A percentile compares a stretch with the other conserved stretches of the same genome.
phyloP scores from a whole-genome alignment of 345 rosid genomes.

The Cochlearia excelsa region DNA sequence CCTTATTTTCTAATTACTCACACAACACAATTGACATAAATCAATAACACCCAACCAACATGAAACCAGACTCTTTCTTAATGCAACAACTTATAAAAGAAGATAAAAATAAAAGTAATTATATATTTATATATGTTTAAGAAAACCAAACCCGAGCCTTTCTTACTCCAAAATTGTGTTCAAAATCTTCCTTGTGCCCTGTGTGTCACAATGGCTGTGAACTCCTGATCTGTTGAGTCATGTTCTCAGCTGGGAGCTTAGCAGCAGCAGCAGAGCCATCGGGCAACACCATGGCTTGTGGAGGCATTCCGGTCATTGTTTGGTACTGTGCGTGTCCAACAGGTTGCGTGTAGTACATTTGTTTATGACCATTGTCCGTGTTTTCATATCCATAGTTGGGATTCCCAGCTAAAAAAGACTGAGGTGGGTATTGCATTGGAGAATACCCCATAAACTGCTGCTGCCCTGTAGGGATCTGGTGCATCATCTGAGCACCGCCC shows the following conservation, averaged over 20 bases:
- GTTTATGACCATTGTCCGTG: conserved; percentile 60
- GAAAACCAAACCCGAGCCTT: conserved; percentile 27
- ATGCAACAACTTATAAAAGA: conserved; percentile 23
- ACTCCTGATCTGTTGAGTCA: conserved; percentile 61
- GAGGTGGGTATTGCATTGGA: conserved; percentile 80
- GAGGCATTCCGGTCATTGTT: conserved; percentile 52
- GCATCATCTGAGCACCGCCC: conserved; percentile 55
- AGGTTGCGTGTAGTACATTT: conserved; percentile 79
- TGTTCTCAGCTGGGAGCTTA: conserved; percentile 50
- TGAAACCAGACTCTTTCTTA: conserved; percentile 39
- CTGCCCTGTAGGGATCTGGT: conserved; percentile 66
- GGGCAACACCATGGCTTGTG: conserved; percentile 44
- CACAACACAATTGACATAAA: conserved; percentile 38
- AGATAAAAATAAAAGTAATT: not conserved
- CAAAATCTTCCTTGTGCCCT: conserved; percentile 26
- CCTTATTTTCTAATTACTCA: conserved; percentile 37
- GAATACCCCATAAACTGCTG: conserved; percentile 77
- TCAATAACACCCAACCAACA: conserved; percentile 67
- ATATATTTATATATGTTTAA: conserved; percentile 32
- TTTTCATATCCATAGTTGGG: conserved; percentile 64
- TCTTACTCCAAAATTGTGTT: conserved; percentile 73
- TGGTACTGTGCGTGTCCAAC: conserved; percentile 79
- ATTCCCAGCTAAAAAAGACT: conserved; percentile 55
- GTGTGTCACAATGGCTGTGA: conserved; percentile 54
- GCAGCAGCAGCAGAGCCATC: conserved; percentile 48